These are phyloP conservation scores for Puccinia horiana DNA, from an alignment of 1,284 basidiomycete species.

Conservation along the genomic window DNA sequence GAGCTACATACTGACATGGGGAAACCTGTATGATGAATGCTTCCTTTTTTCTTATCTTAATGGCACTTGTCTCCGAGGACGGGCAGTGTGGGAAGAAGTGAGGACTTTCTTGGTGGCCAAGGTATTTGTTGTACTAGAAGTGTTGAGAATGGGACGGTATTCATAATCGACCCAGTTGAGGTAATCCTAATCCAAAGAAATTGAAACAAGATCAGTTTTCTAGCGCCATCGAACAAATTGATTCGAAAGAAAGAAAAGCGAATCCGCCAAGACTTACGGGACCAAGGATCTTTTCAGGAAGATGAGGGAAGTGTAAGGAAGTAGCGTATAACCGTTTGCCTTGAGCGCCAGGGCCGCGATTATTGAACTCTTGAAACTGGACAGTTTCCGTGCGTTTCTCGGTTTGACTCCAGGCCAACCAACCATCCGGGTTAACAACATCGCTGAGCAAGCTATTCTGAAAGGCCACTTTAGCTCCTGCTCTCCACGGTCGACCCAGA, in stretches of 20 bases:
- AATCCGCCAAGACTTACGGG: slow-evolving; percentile 12
- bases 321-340: background rate
- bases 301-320: background rate
- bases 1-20: too few species aligned
- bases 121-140: background rate
- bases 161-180: slow-evolving; percentile 9
- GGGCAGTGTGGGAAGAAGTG: background rate
- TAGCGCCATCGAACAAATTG: background rate
- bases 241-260: background rate
- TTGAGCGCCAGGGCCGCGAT: slow-evolving; percentile 23
- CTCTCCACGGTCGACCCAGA: slow-evolving; percentile 40
- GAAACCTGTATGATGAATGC: too few species aligned
- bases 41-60: background rate
- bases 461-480: slow-evolving; percentile 10
- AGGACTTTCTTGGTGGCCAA: background rate
- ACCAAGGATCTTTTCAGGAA: slow-evolving; percentile 18
- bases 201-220: background rate
- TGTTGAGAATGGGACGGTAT: slow-evolving; percentile 9
- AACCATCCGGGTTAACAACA: slow-evolving; percentile 41
- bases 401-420: slow-evolving; percentile 8
- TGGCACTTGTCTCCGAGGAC: background rate
- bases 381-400: slow-evolving; percentile 12
- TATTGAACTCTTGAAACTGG: slow-evolving; percentile 32
- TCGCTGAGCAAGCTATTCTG: slow-evolving; percentile 22
- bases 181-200: background rate